A percentile compares a stretch with the other conserved stretches of the same genome.
These are phyloP conservation scores for Psilocybe sp. DNA, from an alignment of 768 basidiomycete genomes.

Conservation along the genomic window DNA sequence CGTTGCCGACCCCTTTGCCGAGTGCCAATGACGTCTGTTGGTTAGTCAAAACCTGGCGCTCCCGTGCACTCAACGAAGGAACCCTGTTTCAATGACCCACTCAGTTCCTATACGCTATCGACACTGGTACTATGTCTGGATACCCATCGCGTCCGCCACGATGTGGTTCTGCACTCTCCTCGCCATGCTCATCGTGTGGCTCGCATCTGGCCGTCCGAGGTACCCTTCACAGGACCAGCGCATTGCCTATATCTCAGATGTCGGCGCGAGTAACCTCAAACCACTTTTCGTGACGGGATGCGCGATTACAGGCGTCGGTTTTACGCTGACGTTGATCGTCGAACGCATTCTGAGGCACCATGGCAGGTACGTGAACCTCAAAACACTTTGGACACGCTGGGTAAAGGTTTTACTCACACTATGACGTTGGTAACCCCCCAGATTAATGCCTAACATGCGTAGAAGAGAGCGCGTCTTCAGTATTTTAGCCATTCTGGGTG, in stretches of 20 bases:
- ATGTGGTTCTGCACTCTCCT: slow-evolving; percentile 71
- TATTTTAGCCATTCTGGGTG: slow-evolving; percentile 55
- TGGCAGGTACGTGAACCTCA: slow-evolving; percentile 42
- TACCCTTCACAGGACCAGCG: slow-evolving; percentile 53
- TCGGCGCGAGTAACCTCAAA: slow-evolving; percentile 72
- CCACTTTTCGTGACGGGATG: slow-evolving; percentile 72
- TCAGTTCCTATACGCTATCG: slow-evolving; percentile 26
- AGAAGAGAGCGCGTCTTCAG: slow-evolving; percentile 53
- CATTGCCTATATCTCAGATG: slow-evolving; percentile 76
- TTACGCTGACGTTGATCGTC: slow-evolving; percentile 56
- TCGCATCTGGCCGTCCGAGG: slow-evolving; percentile 58
- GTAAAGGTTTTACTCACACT: not conserved
- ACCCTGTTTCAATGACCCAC: slow-evolving; percentile 14
- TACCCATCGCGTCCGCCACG: slow-evolving; percentile 56
- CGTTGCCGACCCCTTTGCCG: too few species aligned
- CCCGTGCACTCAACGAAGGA: not conserved
- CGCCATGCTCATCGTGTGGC: slow-evolving; percentile 72
- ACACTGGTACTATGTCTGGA: slow-evolving; percentile 64
- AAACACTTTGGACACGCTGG: not conserved
- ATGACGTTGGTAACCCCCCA: slow-evolving; percentile 15
- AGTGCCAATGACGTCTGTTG: too few species aligned
- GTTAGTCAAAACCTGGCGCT: too few species aligned
- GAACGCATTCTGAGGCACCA: slow-evolving; percentile 67
- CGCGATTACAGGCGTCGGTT: slow-evolving; percentile 57
- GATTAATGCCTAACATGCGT: slow-evolving; percentile 60